Evolutionary conservation across 1,284 basidiomycete genomes (phyloP).

Genomic region (Cutaneotrichosporon daszewskae): DNA sequence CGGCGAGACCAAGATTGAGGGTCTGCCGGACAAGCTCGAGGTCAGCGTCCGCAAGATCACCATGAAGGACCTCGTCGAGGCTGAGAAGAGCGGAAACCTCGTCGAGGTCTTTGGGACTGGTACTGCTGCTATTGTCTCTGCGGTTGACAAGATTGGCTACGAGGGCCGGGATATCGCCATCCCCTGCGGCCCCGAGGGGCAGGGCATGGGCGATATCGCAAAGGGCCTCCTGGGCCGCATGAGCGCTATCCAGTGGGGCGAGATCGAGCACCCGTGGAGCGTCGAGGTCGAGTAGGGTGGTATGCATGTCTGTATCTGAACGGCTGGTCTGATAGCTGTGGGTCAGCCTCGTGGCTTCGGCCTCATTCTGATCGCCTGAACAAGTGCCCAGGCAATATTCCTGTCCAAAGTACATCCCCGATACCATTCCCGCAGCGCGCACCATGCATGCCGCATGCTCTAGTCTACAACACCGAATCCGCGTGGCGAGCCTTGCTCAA

Average conservation of each 20-base stretch:
- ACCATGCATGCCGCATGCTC: no score
- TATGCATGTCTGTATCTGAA: background rate
- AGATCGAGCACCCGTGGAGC: slow-evolving; percentile 73
- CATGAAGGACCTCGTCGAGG: slow-evolving; percentile 80
- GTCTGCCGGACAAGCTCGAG: slow-evolving; percentile 62
- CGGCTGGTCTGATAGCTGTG: no score
- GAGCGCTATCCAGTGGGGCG: slow-evolving; percentile 83
- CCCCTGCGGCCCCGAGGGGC: slow-evolving; percentile 75
- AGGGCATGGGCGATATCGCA: slow-evolving; percentile 70
- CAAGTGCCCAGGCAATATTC: no score
- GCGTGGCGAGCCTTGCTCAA: no score
- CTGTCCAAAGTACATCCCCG: no score
- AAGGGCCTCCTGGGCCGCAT: slow-evolving; percentile 76
- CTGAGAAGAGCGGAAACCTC: slow-evolving; percentile 63
- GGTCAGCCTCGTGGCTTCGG: no score
- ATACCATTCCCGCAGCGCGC: no score
- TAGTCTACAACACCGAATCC: background rate
- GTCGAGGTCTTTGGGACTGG: slow-evolving; percentile 91
- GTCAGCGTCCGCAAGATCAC: slow-evolving; percentile 79
- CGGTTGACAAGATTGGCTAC: slow-evolving; percentile 82
- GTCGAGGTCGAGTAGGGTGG: slow-evolving; percentile 13
- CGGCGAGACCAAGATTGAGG: slow-evolving; percentile 56
- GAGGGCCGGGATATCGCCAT: slow-evolving; percentile 74
- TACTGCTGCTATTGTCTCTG: slow-evolving; percentile 80
- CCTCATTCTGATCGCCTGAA: no score